Evolutionary conservation across 2,329 filamentous ascomycete species (phyloP).

Genomic region (Graphium sp.): DNA sequence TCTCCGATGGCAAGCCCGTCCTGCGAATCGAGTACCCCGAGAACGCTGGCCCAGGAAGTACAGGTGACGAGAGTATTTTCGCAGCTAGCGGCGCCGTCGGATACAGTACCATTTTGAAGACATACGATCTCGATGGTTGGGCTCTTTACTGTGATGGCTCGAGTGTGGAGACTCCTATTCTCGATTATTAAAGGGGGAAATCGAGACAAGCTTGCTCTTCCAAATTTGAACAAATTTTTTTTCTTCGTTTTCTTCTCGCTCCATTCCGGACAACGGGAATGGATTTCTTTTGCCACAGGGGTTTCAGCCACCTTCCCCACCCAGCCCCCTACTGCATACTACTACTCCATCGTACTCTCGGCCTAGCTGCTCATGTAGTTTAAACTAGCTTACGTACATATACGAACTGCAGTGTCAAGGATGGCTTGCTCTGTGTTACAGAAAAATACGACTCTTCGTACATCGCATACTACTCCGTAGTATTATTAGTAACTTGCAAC

Average conservation of each 20-base stretch:
- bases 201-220: background rate
- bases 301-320: no score
- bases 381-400: no score
- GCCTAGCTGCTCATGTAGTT: no score
- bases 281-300: no score
- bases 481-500: no score
- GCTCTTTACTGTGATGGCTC: conserved; percentile 33
- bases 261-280: no score
- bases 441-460: no score
- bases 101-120: conserved; percentile 52
- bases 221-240: conserved; percentile 1
- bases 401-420: no score
- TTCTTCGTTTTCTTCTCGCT: background rate
- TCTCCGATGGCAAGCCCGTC: conserved; percentile 45
- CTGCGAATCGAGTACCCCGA: conserved; percentile 59
- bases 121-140: conserved; percentile 46
- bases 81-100: conserved; percentile 21
- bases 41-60: conserved; percentile 12
- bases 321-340: no score
- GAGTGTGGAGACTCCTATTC: conserved; percentile 10
- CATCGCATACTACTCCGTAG: no score
- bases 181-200: background rate
- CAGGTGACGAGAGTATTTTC: conserved; percentile 22
- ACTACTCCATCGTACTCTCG: no score
- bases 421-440: no score